Conservation (phyloP, 192 early-diverging fungal species). For the Rhizophagus prolifer region DNA sequence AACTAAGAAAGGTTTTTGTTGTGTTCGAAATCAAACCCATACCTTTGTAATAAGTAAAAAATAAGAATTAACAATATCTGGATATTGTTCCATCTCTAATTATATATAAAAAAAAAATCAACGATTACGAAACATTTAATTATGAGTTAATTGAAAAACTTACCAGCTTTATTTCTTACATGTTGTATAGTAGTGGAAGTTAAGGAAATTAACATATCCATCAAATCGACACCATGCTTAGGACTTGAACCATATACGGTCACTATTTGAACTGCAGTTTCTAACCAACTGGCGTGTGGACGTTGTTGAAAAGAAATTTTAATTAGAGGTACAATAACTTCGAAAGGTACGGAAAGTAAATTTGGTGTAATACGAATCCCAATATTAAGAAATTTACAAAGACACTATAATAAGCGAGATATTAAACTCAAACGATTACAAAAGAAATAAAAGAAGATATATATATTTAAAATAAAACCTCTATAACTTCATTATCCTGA, state of each 20-base stretch:
- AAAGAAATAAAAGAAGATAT: background rate
- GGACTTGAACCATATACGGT: conserved; percentile 50
- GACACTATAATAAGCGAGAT: conserved; percentile 26
- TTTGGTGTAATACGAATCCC: conserved; percentile 47
- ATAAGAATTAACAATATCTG: conserved; percentile 51
- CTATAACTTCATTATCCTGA: conserved; percentile 43
- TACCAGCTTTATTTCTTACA: conserved; percentile 32
- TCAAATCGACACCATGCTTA: conserved; percentile 31
- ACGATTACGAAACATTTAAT: background rate
- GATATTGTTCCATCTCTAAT: conserved; percentile 54
- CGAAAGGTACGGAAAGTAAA: conserved; percentile 46
- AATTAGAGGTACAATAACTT: conserved; percentile 35
- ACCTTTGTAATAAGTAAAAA: conserved; percentile 52
- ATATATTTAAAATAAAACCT: conserved; percentile 14
- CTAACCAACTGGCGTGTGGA: conserved; percentile 48
- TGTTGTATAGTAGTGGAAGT: conserved; percentile 31
- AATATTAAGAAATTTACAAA: conserved; percentile 48
- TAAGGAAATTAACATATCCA: conserved; percentile 22
- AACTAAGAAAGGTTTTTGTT: background rate
- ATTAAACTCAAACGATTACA: background rate
- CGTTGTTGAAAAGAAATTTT: conserved; percentile 40
- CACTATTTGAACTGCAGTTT: conserved; percentile 45
- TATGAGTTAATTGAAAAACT: conserved; percentile 20
- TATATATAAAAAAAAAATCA: background rate
- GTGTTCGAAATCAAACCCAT: conserved; percentile 2